These are phyloP conservation scores for Hypoxylon subgilvum DNA, from an alignment of 495 filamentous ascomycete species.

Conservation along the genomic window DNA sequence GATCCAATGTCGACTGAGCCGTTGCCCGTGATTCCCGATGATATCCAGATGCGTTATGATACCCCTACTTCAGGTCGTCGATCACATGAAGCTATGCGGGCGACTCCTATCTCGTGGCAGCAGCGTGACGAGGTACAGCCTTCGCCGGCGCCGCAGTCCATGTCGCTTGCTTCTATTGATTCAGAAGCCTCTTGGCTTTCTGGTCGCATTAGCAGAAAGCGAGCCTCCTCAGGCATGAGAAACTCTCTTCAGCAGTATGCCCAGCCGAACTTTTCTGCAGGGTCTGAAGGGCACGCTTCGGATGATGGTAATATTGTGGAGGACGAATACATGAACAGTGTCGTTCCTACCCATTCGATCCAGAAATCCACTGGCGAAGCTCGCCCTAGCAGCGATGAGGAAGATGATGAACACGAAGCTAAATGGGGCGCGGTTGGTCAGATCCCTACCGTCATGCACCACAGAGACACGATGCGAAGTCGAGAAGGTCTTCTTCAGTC, in stretches of 20 bases:
- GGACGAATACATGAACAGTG: conserved; percentile 67
- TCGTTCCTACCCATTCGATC: conserved; percentile 55
- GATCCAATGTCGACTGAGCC: conserved; percentile 49
- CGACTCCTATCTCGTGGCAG: conserved; percentile 52
- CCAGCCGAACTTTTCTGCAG: conserved; percentile 44
- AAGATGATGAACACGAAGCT: conserved; percentile 42
- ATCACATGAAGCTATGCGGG: conserved; percentile 48
- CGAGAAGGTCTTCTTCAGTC: conserved; percentile 70
- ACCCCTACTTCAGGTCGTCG: conserved; percentile 55
- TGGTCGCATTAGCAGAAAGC: conserved; percentile 57
- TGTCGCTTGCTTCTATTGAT: conserved; percentile 83
- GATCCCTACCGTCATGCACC: conserved; percentile 48
- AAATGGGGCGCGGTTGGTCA: conserved; percentile 54
- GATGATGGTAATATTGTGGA: conserved; percentile 67
- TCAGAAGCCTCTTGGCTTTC: conserved; percentile 94
- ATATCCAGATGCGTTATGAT: conserved; percentile 49
- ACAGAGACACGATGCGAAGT: conserved; percentile 48
- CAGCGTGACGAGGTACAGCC: conserved; percentile 50
- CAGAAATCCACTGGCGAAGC: conserved; percentile 55
- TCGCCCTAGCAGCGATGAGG: conserved; percentile 54
- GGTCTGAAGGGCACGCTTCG: conserved; percentile 45
- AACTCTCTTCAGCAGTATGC: conserved; percentile 41
- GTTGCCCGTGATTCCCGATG: conserved; percentile 38
- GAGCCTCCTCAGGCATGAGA: conserved; percentile 48
- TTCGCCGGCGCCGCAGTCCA: conserved; percentile 55